These are phyloP conservation scores for Aphanoascus verrucosus DNA, from an alignment of 2,329 filamentous ascomycete species.

Conservation along the genomic window DNA sequence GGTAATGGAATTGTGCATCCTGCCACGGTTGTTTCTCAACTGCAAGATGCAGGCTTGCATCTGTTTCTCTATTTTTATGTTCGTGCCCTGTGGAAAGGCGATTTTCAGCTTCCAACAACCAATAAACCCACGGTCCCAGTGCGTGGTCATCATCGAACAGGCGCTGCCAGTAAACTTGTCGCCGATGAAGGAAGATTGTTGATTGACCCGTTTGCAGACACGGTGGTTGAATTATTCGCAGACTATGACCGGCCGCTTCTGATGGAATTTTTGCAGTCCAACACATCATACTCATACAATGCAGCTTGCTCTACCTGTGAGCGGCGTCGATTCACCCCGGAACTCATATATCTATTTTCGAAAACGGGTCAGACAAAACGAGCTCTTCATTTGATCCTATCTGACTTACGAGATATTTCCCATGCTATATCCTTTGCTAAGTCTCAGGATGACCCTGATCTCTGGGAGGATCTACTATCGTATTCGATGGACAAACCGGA, in stretches of 20 bases:
- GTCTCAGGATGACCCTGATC: constrained; percentile 77
- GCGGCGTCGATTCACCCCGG: constrained; percentile 66
- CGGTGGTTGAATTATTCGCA: constrained; percentile 77
- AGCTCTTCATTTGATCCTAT: constrained; percentile 84
- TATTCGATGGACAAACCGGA: constrained; percentile 97
- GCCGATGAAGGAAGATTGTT: constrained; percentile 53
- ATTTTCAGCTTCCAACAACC: constrained; percentile 42
- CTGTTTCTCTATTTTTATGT: constrained; percentile 90
- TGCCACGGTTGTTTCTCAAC: constrained; percentile 64
- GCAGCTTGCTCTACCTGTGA: constrained; percentile 65
- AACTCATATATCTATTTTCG: constrained; percentile 90
- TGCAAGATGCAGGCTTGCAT: constrained; percentile 55
- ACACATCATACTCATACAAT: constrained; percentile 80
- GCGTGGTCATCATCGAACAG: constrained; percentile 30
- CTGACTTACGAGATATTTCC: constrained; percentile 79
- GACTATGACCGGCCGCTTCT: constrained; percentile 68
- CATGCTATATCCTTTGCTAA: constrained; percentile 93
- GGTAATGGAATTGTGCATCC: constrained; percentile 77
- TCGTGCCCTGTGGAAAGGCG: constrained; percentile 70
- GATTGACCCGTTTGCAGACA: constrained; percentile 77
- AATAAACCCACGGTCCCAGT: constrained; percentile 27
- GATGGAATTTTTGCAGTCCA: constrained; percentile 76
- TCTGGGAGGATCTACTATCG: constrained; percentile 89
- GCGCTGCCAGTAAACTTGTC: constrained; percentile 39
- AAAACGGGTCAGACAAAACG: constrained; percentile 91